Base-by-base conservation (phyloP, 441 rosid genomes). In the Sinapis alba region DNA sequence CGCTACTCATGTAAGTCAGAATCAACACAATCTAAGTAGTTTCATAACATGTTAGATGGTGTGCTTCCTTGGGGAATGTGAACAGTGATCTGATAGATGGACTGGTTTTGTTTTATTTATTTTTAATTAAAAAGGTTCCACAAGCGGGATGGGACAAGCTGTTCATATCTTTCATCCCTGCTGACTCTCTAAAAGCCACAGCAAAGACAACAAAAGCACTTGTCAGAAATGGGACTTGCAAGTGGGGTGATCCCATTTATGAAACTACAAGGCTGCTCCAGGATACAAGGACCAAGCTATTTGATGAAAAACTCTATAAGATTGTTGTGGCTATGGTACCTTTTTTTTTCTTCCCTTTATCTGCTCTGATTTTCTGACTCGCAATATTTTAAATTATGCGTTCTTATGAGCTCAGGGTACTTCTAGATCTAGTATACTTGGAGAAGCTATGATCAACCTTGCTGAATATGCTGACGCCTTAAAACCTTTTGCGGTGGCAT, bases 161-260 rank as follows among this genome's bases (percentile, higher is more conserved):
- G 27, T 89, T 90, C 79, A 88, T 96, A 85, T 90, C 99, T 24
- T 89, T 92, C 76, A 84, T 90, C 78, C 95, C 99, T 41, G 87
- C 93, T 76, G 99, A 92, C 84, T 86, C 99, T 28, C 95, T 91
- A 72, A 96, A 92, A 87, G 89, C 90, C 68, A 87, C 96, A 13
- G 91, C 94, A 24, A 96, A 96, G 86, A 96, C 99, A 50, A 92
- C 94, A 27, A 96, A 96, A 84, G 97, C 98, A 65, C 92, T 84
- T 87, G 98, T 96, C 62, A 90, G 99, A 83, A 96, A 93, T 67
- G 97, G 98, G 79, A 86, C 91, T 51, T 96, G 99, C 87, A 96
- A 96, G 79, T 96, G 99, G 99, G 96, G 82, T 16, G 99, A 96
- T 90, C 98, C 99, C 5, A 92, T 96, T 81, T 96, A 96, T 65